Conservation (phyloP, 73 alveolate species). For the Breviolum minutum region DNA sequence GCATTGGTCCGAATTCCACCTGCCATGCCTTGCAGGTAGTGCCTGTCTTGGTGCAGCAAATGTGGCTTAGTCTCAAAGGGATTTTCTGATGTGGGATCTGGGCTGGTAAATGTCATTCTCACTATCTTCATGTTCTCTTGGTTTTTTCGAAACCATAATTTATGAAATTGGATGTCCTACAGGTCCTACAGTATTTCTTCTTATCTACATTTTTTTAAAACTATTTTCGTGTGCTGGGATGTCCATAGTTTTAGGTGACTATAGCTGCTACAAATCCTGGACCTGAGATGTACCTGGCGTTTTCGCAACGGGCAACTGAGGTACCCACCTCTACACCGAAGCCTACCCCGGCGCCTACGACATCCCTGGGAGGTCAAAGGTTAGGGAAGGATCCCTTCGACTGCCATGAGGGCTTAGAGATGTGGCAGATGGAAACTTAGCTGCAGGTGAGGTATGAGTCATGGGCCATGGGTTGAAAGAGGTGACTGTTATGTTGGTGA, state of each 20-base stretch:
- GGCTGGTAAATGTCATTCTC: background rate
- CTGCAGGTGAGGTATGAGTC: background rate
- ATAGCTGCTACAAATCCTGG: too few species aligned
- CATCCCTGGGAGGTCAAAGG: background rate
- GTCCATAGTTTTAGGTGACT: background rate
- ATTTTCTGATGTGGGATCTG: background rate
- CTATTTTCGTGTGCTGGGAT: background rate
- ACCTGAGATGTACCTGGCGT: too few species aligned
- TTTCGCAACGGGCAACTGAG: background rate
- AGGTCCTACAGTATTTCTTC: background rate
- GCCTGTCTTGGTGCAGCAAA: conserved; percentile 89
- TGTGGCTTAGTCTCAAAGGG: background rate
- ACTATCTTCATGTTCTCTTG: background rate
- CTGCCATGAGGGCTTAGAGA: conserved; percentile 89
- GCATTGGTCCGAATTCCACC: background rate
- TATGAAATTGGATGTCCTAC: background rate
- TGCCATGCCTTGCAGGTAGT: background rate
- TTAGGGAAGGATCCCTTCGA: conserved; percentile 18
- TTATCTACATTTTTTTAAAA: too few species aligned
- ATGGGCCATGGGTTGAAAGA: background rate
- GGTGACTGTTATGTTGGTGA: too few species aligned
- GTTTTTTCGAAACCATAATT: too few species aligned
- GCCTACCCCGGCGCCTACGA: conserved; percentile 2
- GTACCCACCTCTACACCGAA: conserved; percentile 57
- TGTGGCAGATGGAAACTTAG: conserved; percentile 70